Percentiles rank a stretch among this genome's conserved stretches.
Conservation (phyloP, 1,284 basidiomycete species). For the Hemileia vastatrix region DNA sequence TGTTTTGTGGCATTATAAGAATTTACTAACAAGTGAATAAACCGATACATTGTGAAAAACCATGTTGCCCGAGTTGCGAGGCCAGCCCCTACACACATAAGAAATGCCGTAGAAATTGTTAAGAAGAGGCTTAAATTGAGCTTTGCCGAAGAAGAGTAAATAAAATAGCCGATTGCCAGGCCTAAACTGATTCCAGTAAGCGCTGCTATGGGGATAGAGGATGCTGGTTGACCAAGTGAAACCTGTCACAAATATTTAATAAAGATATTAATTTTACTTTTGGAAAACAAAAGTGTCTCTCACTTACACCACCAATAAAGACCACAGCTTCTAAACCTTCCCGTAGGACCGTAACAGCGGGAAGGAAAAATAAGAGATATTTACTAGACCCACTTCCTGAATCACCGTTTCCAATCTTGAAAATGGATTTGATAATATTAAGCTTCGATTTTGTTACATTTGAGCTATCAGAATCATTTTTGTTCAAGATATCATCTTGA, state of each 20-base stretch:
- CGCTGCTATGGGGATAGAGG: conserved; percentile 75
- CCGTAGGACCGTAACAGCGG: conserved; percentile 76
- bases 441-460: neutral
- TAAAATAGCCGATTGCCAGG: conserved; percentile 55
- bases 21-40: conserved; percentile 8
- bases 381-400: conserved; percentile 44
- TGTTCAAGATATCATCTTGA: conserved; percentile 46
- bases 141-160: conserved; percentile 65
- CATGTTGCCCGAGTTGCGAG: conserved; percentile 12
- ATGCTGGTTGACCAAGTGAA: conserved; percentile 66
- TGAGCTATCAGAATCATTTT: conserved; percentile 28
- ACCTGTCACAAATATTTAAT: conserved; percentile 46
- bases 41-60: conserved; percentile 21
- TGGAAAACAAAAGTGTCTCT: neutral
- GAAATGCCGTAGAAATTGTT: conserved; percentile 10
- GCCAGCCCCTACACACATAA: conserved; percentile 21
- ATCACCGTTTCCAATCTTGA: conserved; percentile 25
- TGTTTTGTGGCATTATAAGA: neutral
- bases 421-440: conserved; percentile 22
- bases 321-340: conserved; percentile 89
- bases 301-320: conserved; percentile 71
- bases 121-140: conserved; percentile 49
- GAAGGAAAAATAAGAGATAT: conserved; percentile 78
- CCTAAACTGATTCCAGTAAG: conserved; percentile 72
- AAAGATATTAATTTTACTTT: neutral